Evolutionary conservation across 805 yeast species (phyloP).

Genomic region (Starmera quercuum): DNA sequence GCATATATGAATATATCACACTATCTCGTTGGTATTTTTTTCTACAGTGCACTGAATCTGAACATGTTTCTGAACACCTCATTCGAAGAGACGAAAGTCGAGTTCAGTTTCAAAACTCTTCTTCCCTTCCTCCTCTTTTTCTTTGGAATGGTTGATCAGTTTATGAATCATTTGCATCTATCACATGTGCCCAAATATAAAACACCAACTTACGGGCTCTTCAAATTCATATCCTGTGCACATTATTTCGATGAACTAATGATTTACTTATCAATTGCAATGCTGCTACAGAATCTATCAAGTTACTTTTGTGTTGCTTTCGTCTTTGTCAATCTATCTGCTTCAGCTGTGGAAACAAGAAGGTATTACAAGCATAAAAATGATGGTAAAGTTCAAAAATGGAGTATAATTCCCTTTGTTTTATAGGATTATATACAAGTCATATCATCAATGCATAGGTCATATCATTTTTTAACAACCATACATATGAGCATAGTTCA

Average conservation of each 20-base stretch:
- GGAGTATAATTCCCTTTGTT: constrained; percentile 32
- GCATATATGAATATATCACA: constrained; percentile 61
- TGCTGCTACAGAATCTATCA: constrained; percentile 11
- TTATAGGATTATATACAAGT: not conserved
- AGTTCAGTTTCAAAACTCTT: constrained; percentile 3
- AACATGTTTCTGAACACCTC: constrained; percentile 23
- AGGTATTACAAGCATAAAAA: constrained; percentile 31
- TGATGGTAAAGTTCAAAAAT: constrained; percentile 16
- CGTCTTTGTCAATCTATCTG: constrained; percentile 38
- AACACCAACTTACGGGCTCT: constrained; percentile 44
- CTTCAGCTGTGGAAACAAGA: constrained; percentile 47
- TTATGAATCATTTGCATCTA: constrained; percentile 16
- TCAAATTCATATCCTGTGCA: constrained; percentile 47
- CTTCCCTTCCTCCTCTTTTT: constrained; percentile 11
- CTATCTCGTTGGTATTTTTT: constrained; percentile 56
- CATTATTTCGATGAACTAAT: constrained; percentile 64
- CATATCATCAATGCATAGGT: no score
- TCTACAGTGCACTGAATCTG: constrained; percentile 42
- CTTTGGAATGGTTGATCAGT: constrained; percentile 37
- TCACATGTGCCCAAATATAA: constrained; percentile 28
- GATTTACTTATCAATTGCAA: constrained; percentile 36
- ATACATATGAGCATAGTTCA: not conserved
- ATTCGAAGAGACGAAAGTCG: not conserved
- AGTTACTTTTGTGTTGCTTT: constrained; percentile 19
- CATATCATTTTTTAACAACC: not conserved